Evolutionary conservation across 169 alveolate species (phyloP), one percentile per base, ranked within the genome.

Genomic region (Eimeria zaria): DNA sequence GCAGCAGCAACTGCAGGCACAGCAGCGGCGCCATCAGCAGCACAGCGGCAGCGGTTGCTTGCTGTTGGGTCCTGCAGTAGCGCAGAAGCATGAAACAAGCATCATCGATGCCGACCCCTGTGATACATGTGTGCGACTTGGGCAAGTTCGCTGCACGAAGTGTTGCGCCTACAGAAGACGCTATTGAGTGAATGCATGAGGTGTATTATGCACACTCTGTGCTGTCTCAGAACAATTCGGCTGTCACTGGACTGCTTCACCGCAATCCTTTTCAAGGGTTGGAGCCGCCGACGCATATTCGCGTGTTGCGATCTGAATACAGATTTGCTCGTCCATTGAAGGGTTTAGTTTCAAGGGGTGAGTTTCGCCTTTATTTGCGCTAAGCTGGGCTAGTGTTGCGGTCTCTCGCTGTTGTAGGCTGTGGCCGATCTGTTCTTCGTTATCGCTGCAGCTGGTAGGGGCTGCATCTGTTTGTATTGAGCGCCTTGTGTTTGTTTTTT

Each of bases 221-320:
- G 53, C 69, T 51, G 62, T 7, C 39, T 24, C 48, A 81, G 96
- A 93, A 93, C 80, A 51, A 85, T n/a, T 33, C 24, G 33, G 41
- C 80, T 22, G 96, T 93, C 74, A 60, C 91, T 24, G 64, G 71
- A 30, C 80, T 93, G 55, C 76, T 93, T 73, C 76, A 67, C 39
- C 93, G 48, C 69, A 93, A 93, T 67, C 96, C 96, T 44, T 93
- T 93, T 67, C 64, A 41, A n/a, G 78, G 39, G 71, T 64, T 7
- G 39, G 69, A 69, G 67, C 96, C 94, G 9, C 96, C 96, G 33
- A 64, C 94, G 12, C 69, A 71, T 55, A 39, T 93, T 22, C 91
- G 96, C 27, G 96, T 81, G 16, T 46, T 81, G n/a, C 60, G 73
- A 9, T 46, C 73, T 30, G 62, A 92, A 27, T 92, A 92, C 51